A percentile compares a stretch with the other conserved stretches of the same genome.
phyloP scores from a whole-genome alignment of 306 rosid genomes.

The Mimosa pudica region DNA sequence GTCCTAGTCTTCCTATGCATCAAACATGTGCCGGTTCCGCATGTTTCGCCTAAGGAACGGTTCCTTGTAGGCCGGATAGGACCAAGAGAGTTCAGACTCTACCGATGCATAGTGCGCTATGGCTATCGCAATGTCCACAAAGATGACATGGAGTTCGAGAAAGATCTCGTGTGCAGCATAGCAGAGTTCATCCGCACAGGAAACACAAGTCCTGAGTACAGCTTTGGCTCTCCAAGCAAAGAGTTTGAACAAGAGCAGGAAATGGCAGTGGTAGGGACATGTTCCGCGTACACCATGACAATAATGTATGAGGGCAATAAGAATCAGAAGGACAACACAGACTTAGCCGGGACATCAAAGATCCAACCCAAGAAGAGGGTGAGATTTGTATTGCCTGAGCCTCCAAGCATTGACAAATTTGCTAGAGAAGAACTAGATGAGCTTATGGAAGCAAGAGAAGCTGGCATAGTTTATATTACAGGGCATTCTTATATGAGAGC shows the following conservation, averaged over 20 bases:
- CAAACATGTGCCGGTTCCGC: constrained; percentile 85
- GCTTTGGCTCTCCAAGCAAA: constrained; percentile 22
- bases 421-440: constrained; percentile 67
- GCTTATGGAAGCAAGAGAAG: constrained; percentile 81
- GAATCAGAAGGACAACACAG: constrained; percentile 18
- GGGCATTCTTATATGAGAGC: constrained; percentile 84
- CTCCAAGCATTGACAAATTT: constrained; percentile 57
- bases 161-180: constrained; percentile 80
- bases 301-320: constrained; percentile 41
- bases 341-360: constrained; percentile 42
- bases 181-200: constrained; percentile 78
- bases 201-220: constrained; percentile 13
- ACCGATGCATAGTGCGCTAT: constrained; percentile 82
- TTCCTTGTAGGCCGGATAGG: constrained; percentile 83
- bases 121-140: constrained; percentile 85
- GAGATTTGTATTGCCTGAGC: constrained; percentile 76
- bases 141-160: constrained; percentile 85
- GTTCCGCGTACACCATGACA: constrained; percentile 54
- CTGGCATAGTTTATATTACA: constrained; percentile 79
- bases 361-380: constrained; percentile 63
- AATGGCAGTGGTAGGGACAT: constrained; percentile 74
- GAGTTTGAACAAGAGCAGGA: constrained; percentile 46
- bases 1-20: constrained; percentile 94
- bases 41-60: constrained; percentile 73
- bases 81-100: constrained; percentile 69